A percentile compares a stretch with the other conserved stretches of the same genome.
Evolutionary conservation across 768 basidiomycete genomes (phyloP).

Genomic region (Solioccasus polychromus): DNA sequence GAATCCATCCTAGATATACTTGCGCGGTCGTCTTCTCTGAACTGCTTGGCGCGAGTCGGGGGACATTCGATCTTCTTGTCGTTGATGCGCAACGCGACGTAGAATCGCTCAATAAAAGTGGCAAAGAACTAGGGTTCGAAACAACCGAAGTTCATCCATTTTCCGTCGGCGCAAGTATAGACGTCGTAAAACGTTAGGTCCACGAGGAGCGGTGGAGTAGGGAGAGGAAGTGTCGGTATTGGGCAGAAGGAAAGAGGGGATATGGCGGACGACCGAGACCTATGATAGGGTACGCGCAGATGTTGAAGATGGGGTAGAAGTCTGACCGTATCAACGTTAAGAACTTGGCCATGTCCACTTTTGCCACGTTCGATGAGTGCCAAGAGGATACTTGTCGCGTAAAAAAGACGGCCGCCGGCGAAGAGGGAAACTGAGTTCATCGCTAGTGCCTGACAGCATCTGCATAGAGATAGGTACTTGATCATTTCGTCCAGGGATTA

Average conservation of each 20-base stretch:
- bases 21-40: constrained; percentile 42
- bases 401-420: constrained; percentile 75
- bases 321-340: constrained; percentile 72
- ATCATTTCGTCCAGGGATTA: not conserved
- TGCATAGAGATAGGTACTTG: constrained; percentile 21
- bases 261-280: constrained; percentile 78
- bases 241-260: constrained; percentile 70
- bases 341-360: constrained; percentile 70
- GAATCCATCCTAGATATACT: constrained; percentile 67
- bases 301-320: not conserved
- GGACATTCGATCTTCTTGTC: constrained; percentile 49
- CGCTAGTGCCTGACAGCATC: constrained; percentile 64
- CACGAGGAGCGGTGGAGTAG: constrained; percentile 44
- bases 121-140: constrained; percentile 72
- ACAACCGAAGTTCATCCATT: constrained; percentile 76
- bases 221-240: constrained; percentile 34
- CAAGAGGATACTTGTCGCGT: constrained; percentile 68
- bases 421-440: constrained; percentile 73
- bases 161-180: constrained; percentile 69
- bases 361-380: constrained; percentile 66
- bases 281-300: constrained; percentile 25
- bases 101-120: constrained; percentile 55
- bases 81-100: constrained; percentile 44
- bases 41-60: constrained; percentile 47
- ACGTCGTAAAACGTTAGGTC: constrained; percentile 67